Conservation (phyloP, 805 yeast genomes). For the Henningerozyma blattae region DNA sequence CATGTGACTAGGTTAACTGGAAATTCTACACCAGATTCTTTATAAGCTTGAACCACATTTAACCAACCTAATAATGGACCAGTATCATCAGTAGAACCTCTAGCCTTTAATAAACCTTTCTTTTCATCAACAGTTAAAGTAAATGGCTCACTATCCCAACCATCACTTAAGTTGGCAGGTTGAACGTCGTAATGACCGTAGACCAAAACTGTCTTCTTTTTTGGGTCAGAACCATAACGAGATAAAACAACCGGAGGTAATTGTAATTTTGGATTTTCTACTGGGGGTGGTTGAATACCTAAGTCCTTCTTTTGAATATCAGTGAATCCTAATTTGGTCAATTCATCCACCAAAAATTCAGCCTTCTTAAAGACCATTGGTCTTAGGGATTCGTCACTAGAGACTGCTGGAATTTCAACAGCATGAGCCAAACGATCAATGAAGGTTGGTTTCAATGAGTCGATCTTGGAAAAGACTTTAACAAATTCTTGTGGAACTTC, state of each 20-base stretch:
- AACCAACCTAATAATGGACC: slow-evolving; percentile 98
- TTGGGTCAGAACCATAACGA: slow-evolving; percentile 69
- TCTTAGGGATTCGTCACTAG: slow-evolving; percentile 80
- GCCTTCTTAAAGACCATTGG: slow-evolving; percentile 88
- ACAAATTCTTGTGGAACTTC: slow-evolving; percentile 6
- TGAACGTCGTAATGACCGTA: slow-evolving; percentile 99
- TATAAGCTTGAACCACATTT: slow-evolving; percentile 85
- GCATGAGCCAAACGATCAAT: slow-evolving; percentile 65
- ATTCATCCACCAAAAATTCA: slow-evolving; percentile 59
- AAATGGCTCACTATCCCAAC: slow-evolving; percentile 94
- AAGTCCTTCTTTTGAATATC: slow-evolving; percentile 75
- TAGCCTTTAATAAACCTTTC: slow-evolving; percentile 64
- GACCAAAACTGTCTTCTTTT: slow-evolving; percentile 77
- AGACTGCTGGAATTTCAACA: slow-evolving; percentile 91
- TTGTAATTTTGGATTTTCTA: slow-evolving; percentile 47
- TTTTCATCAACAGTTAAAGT: slow-evolving; percentile 47
- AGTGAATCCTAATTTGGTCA: slow-evolving; percentile 60
- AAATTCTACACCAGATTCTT: slow-evolving; percentile 66
- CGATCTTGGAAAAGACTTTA: slow-evolving; percentile 41
- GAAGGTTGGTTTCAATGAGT: slow-evolving; percentile 63
- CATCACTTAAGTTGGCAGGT: slow-evolving; percentile 87
- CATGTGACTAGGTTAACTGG: slow-evolving; percentile 90
- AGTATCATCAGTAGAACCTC: slow-evolving; percentile 96
- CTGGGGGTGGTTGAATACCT: slow-evolving; percentile 90
- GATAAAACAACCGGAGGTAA: slow-evolving; percentile 95